phyloP scores from a whole-genome alignment of 1,139 yeast genomes.

The Diutina ranongensis region DNA sequence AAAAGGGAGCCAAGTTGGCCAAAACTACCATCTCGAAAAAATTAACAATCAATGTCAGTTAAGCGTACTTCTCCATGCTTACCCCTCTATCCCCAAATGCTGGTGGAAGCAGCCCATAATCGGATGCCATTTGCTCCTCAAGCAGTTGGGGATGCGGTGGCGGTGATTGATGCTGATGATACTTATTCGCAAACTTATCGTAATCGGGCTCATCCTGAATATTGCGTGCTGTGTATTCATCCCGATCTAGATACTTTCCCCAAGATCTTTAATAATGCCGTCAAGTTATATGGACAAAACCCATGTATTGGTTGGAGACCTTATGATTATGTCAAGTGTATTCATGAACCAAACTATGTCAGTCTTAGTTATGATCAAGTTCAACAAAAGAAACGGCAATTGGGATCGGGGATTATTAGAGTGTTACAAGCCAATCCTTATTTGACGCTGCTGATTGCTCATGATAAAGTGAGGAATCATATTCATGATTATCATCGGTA shows the following conservation, averaged over 20 bases:
- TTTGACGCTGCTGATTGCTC: conserved; percentile 19
- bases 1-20: too few species aligned
- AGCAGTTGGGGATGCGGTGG: conserved; percentile 5
- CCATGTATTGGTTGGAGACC: conserved; percentile 44
- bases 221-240: conserved; percentile 23
- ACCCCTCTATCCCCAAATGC: conserved; percentile 1
- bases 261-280: conserved; percentile 35
- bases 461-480: conserved; percentile 17
- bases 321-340: conserved; percentile 18
- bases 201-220: conserved; percentile 17
- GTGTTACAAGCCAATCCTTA: conserved; percentile 33
- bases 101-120: conserved; percentile 3
- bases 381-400: conserved; percentile 28
- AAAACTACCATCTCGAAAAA: background rate
- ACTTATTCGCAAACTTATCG: conserved; percentile 49
- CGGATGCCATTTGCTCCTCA: conserved; percentile 5
- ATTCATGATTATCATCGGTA: conserved; percentile 13
- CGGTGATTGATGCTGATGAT: conserved; percentile 11
- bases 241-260: conserved; percentile 40
- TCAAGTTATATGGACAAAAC: conserved; percentile 21
- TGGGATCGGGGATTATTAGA: conserved; percentile 58
- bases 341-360: conserved; percentile 16
- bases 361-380: conserved; percentile 33
- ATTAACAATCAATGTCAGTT: background rate
- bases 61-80: conserved; percentile 6